Base-by-base conservation (phyloP, 768 basidiomycete species). In the Phlebiopsis gigantea region DNA sequence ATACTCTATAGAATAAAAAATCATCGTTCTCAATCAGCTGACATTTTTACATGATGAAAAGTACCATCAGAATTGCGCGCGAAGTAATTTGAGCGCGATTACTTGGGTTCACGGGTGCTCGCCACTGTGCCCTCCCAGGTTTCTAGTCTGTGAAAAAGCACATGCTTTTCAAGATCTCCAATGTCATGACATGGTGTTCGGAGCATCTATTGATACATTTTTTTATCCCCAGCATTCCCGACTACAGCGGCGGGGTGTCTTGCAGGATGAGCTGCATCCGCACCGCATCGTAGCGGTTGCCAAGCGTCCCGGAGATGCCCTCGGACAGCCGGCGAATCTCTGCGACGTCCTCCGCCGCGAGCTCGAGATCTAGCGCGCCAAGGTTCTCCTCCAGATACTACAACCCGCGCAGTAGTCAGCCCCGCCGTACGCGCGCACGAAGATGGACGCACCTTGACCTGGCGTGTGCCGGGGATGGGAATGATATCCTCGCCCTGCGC, bases 311-410 rank as follows among this genome's bases (percentile, higher is more conserved):
- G 53, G 60, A 61, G 6, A 56, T 59, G 62, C 71, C 60, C 43
- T 68, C 63, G 25, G 68, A 69, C n/a, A 68, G 56, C 34, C 55
- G 29, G 25, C 71, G 66, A 31, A 74, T 61, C 29, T 61, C 67
- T 1, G 46, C 56, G 10, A 69, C 56, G 26, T 72, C 72, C n/a
- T 69, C 68, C 2, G 43, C 21, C 24, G 59, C 59, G 4, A 70
- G 61, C 47, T 62, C 58, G 28, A 71, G 46, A 19, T 61, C 29
- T 1, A 63, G 53, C 3, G 67, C 68, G 14, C 61, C 63, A 17
- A 69, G 46, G 52, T 73, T 73, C 59, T 73, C 72, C 46, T 69
- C 53, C 15, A 72, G 59, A 30, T 71, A 70, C 71, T 72, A 56
- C 48, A 30, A 15, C 30, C 56, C 29, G 39, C 5, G n/a, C 28